Percentiles rank a stretch among this genome's conserved stretches.
phyloP scores from a whole-genome alignment of 1,139 yeast genomes.

The Suhomyces taliae region DNA sequence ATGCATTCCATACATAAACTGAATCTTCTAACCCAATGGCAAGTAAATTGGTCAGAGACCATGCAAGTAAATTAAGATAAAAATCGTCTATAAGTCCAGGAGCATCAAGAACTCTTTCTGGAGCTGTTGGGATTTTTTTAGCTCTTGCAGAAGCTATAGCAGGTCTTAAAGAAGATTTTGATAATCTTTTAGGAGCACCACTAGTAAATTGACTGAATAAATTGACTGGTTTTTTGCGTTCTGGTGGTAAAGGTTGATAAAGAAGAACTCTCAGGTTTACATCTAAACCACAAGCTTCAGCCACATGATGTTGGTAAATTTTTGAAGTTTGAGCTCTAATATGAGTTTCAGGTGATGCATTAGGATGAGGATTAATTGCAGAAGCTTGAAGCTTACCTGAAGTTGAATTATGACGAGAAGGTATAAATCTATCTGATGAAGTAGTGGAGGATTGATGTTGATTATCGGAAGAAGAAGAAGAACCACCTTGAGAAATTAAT shows the following conservation, averaged over 20 bases:
- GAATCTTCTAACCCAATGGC: slow-evolving; percentile 88
- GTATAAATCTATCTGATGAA: slow-evolving; percentile 45
- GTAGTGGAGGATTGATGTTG: slow-evolving; percentile 24
- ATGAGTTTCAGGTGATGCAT: slow-evolving; percentile 53
- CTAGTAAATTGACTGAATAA: slow-evolving; percentile 31
- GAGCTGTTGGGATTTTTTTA: slow-evolving; percentile 80
- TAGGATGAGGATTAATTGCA: slow-evolving; percentile 38
- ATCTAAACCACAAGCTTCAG: slow-evolving; percentile 91
- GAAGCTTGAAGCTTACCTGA: slow-evolving; percentile 38
- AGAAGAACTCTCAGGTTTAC: slow-evolving; percentile 82
- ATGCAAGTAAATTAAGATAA: slow-evolving; percentile 79
- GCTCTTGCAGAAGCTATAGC: slow-evolving; percentile 54
- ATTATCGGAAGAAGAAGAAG: slow-evolving; percentile 24
- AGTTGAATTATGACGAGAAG: slow-evolving; percentile 45
- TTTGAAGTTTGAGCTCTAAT: slow-evolving; percentile 69
- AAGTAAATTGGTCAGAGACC: slow-evolving; percentile 82
- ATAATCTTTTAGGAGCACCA: slow-evolving; percentile 16
- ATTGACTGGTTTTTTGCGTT: slow-evolving; percentile 57
- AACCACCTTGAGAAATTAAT: slow-evolving; percentile 28
- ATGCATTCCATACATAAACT: slow-evolving; percentile 93
- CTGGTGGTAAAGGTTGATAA: slow-evolving; percentile 87
- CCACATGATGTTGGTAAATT: slow-evolving; percentile 81
- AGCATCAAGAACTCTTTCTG: slow-evolving; percentile 93
- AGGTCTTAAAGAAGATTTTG: slow-evolving; percentile 33
- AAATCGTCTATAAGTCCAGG: slow-evolving; percentile 95